Conservation (phyloP, 192 early-diverging fungal species). For the Umbelopsis vinacea region DNA sequence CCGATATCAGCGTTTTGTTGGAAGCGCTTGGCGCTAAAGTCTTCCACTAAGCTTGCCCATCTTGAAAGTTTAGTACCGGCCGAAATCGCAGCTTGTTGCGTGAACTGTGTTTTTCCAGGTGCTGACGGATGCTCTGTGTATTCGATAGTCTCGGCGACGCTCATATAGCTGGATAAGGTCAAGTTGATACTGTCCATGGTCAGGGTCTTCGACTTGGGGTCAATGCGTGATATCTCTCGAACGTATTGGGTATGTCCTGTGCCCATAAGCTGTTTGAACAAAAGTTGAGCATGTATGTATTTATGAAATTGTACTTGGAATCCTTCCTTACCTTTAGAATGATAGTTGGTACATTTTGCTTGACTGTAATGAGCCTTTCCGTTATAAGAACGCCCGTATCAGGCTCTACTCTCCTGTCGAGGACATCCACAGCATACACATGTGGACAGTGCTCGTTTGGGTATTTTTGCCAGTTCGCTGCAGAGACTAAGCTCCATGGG, state of each 20-base stretch:
- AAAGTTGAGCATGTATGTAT: conserved; percentile 9
- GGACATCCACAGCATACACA: conserved; percentile 88
- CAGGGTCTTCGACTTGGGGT: conserved; percentile 73
- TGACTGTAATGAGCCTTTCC: conserved; percentile 87
- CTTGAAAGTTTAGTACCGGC: conserved; percentile 71
- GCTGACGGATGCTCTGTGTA: conserved; percentile 70
- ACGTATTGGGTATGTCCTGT: conserved; percentile 77
- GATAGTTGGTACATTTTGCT: conserved; percentile 83
- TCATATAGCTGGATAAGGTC: conserved; percentile 81
- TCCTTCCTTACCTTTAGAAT: conserved; percentile 51
- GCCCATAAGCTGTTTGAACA: conserved; percentile 58
- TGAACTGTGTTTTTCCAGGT: conserved; percentile 65
- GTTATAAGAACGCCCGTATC: conserved; percentile 83
- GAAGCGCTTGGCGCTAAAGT: conserved; percentile 83
- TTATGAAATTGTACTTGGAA: too few species aligned
- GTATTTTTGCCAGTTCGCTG: conserved; percentile 96
- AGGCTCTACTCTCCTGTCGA: conserved; percentile 80
- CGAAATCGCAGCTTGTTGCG: conserved; percentile 80
- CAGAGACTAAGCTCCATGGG: conserved; percentile 78
- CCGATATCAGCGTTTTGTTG: conserved; percentile 86
- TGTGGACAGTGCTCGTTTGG: conserved; percentile 92
- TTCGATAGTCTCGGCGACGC: conserved; percentile 80
- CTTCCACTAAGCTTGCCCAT: conserved; percentile 75
- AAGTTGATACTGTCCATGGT: conserved; percentile 83
- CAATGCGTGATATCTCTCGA: conserved; percentile 84